These are phyloP conservation scores for Spizellomyces punctatus DNA, from an alignment of 192 early-diverging fungal species.

Conservation along the genomic window DNA sequence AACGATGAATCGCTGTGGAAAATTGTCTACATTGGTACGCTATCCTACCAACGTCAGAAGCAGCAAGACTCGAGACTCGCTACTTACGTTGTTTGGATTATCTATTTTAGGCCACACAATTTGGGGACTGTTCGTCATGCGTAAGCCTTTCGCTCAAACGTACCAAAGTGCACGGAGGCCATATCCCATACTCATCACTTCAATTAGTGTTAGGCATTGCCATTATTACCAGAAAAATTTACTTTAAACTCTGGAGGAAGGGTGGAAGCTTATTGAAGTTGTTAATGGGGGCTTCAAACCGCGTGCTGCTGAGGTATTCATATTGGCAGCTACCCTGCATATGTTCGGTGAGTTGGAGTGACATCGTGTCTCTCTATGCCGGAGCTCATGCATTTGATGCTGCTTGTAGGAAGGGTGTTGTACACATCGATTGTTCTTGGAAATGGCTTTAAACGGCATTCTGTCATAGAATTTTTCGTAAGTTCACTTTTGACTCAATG, in stretches of 20 bases:
- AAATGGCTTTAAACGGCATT: not conserved
- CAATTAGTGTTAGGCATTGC: not conserved
- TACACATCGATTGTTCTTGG: constrained; percentile 6
- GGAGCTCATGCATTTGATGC: too few relatives aligned
- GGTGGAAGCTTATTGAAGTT: not conserved
- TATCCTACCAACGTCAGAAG: not conserved
- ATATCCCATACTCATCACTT: not conserved
- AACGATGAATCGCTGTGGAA: not conserved
- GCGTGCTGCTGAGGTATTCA: constrained; percentile 7
- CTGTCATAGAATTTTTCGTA: constrained; percentile 7
- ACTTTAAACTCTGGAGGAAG: not conserved
- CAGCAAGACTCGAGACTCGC: not conserved
- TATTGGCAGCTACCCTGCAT: not conserved
- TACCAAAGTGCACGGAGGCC: not conserved
- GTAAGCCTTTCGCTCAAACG: not conserved
- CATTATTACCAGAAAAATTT: constrained; percentile 1
- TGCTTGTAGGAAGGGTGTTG: not conserved
- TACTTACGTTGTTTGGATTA: not conserved
- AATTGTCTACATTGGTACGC: not conserved
- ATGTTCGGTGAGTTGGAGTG: not conserved
- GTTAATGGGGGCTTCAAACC: not conserved
- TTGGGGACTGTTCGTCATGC: not conserved
- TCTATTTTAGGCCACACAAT: not conserved
- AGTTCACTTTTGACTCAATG: too few relatives aligned
- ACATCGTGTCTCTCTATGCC: not conserved